Conservation (phyloP, 768 basidiomycete species). For the Hericium rajendrae region DNA sequence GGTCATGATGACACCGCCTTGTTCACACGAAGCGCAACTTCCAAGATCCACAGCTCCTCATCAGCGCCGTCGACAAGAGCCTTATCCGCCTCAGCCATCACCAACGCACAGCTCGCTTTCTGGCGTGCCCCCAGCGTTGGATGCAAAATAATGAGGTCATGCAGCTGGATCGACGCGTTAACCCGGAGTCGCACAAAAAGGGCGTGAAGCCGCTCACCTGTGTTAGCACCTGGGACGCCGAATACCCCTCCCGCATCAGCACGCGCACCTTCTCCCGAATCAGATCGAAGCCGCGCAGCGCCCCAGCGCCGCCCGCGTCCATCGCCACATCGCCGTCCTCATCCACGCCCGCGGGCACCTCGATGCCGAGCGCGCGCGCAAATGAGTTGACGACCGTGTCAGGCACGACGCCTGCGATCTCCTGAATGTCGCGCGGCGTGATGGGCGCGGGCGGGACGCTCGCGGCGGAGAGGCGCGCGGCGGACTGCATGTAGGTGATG, state of each 20-base stretch:
- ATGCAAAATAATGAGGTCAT: constrained; percentile 82
- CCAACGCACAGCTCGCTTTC: constrained; percentile 72
- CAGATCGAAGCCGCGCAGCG: constrained; percentile 39
- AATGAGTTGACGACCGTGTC: constrained; percentile 60
- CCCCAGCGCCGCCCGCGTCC: constrained; percentile 14
- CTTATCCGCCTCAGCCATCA: constrained; percentile 93
- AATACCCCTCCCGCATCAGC: constrained; percentile 84
- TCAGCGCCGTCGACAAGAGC: constrained; percentile 93
- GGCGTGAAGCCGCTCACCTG: constrained; percentile 48
- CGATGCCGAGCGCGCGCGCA: constrained; percentile 63
- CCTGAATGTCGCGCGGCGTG: constrained; percentile 74
- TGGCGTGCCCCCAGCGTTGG: constrained; percentile 70
- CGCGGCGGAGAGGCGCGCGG: constrained; percentile 75
- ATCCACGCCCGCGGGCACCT: constrained; percentile 28
- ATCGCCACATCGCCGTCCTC: constrained; percentile 43
- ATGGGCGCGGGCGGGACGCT: constrained; percentile 67
- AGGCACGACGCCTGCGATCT: constrained; percentile 95
- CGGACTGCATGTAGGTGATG: constrained; percentile 96
- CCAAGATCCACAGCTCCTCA: constrained; percentile 91
- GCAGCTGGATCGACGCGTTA: constrained; percentile 46
- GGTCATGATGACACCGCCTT: constrained; percentile 38
- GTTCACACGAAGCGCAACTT: constrained; percentile 73
- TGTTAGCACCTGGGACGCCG: constrained; percentile 76
- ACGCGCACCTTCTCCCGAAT: constrained; percentile 66
- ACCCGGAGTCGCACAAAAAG: constrained; percentile 15